phyloP scores from a whole-genome alignment of 208 protist species.

The Entamoeba histolytica region DNA sequence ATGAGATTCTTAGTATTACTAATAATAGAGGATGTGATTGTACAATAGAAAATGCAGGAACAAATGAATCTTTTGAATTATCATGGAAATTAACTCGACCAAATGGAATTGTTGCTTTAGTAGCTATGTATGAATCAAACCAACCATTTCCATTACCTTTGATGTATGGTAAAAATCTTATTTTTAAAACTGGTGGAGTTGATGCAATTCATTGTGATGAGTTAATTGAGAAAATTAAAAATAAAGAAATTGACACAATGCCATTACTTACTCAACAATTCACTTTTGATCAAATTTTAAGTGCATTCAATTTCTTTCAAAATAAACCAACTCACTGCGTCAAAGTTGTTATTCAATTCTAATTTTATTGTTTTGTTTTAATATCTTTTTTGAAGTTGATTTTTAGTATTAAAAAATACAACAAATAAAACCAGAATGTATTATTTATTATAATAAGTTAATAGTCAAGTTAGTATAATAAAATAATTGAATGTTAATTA shows the following conservation, averaged over 20 bases:
- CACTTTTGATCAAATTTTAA: background rate
- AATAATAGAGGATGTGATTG: background rate
- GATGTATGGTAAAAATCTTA: background rate
- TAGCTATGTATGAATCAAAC: background rate
- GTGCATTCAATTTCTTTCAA: background rate
- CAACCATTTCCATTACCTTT: background rate
- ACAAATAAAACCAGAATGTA: too few relatives aligned
- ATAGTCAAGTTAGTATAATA: too few relatives aligned
- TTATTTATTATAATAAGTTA: too few relatives aligned
- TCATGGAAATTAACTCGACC: background rate
- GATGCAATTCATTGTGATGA: background rate
- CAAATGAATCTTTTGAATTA: background rate
- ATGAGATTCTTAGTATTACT: background rate
- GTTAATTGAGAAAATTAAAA: background rate
- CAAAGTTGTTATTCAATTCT: background rate
- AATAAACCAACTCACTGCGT: background rate
- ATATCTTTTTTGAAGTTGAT: too few relatives aligned
- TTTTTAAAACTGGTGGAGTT: background rate
- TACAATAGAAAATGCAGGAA: background rate
- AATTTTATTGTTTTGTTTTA: too few relatives aligned
- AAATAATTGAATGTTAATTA: too few relatives aligned
- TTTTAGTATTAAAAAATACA: too few relatives aligned
- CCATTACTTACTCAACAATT: background rate
- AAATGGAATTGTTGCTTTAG: background rate
- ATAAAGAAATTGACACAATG: background rate